These are phyloP conservation scores for Extremus antarcticus DNA, from an alignment of 495 filamentous ascomycete genomes.

Conservation along the genomic window DNA sequence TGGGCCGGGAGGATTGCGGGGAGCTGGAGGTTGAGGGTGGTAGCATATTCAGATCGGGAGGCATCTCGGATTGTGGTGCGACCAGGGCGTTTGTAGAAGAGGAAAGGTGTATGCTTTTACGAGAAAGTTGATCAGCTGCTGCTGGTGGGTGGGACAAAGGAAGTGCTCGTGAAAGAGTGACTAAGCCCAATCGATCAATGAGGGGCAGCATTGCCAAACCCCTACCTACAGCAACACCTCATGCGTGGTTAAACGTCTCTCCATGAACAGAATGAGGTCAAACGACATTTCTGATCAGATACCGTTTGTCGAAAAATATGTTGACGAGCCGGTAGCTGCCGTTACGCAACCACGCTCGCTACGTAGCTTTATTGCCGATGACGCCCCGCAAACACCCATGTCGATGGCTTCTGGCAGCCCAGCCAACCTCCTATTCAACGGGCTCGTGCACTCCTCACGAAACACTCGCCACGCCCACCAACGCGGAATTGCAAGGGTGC, in stretches of 20 bases:
- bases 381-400: neutral
- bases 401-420: neutral
- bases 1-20: slow-evolving; percentile 22
- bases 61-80: slow-evolving; percentile 1
- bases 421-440: neutral
- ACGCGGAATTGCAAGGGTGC: neutral
- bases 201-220: no score
- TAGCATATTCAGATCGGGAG: slow-evolving; percentile 65
- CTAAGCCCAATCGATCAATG: neutral
- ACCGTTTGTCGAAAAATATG: no score
- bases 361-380: no score
- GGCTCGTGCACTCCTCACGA: neutral
- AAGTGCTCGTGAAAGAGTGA: neutral
- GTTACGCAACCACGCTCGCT: no score
- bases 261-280: no score
- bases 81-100: neutral
- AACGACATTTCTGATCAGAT: no score
- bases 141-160: neutral
- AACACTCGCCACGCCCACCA: neutral
- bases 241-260: no score
- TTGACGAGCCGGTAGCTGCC: neutral
- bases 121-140: neutral
- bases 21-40: slow-evolving; percentile 41
- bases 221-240: no score
- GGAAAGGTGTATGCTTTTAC: neutral